Percentiles rank a stretch among this genome's conserved stretches.
phyloP scores from a whole-genome alignment of 345 rosid genomes.

The Gynandropsis gynandra region DNA sequence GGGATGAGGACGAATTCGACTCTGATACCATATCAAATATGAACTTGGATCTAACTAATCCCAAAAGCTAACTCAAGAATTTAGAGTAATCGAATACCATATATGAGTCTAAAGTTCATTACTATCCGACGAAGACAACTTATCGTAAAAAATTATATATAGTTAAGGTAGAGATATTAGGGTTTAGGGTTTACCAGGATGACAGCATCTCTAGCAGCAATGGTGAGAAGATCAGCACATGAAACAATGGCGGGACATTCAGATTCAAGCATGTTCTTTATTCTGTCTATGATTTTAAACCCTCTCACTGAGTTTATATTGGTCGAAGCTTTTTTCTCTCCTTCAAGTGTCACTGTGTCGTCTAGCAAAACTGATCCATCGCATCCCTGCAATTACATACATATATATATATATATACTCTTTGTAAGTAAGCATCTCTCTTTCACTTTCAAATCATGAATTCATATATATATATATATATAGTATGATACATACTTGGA shows the following conservation, averaged over 20 bases:
- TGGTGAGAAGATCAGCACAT: conserved; percentile 83
- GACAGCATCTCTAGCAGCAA: conserved; percentile 86
- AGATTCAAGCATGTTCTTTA: conserved; percentile 82
- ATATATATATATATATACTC: too few relatives aligned
- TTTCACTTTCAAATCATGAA: conserved; percentile 10
- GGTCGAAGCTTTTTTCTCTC: conserved; percentile 66
- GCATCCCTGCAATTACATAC: conserved; percentile 60
- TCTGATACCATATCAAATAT: too few relatives aligned
- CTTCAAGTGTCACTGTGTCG: conserved; percentile 52
- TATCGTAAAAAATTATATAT: too few relatives aligned
- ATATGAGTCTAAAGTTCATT: too few relatives aligned
- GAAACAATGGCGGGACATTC: conserved; percentile 90
- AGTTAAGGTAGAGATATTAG: neutral
- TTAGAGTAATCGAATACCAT: too few relatives aligned
- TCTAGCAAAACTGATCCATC: conserved; percentile 85
- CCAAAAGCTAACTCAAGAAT: too few relatives aligned
- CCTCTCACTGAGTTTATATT: conserved; percentile 56
- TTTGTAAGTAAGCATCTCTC: neutral
- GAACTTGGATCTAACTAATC: too few relatives aligned
- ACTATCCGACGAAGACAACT: too few relatives aligned
- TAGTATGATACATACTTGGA: too few relatives aligned
- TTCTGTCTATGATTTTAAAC: conserved; percentile 55
- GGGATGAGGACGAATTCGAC: too few relatives aligned
- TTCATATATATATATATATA: neutral
- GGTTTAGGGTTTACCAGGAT: conserved; percentile 43